A percentile compares a stretch with the other conserved stretches of the same genome.
phyloP scores from a whole-genome alignment of 768 basidiomycete genomes.

The Lactarius akahatsu region DNA sequence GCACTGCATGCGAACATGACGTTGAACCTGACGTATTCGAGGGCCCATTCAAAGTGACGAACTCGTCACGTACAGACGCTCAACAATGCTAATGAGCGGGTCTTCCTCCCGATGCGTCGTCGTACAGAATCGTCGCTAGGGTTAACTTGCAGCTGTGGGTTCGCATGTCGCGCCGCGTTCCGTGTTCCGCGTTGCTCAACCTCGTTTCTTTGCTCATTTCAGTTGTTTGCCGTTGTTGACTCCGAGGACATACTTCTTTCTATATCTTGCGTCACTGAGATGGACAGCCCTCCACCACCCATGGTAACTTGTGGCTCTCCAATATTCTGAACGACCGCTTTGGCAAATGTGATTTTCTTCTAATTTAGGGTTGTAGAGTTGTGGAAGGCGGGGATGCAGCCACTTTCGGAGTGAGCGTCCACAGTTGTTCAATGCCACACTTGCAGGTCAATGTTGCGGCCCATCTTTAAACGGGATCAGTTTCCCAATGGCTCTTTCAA shows the following conservation, averaged over 20 bases:
- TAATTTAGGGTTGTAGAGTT: neutral
- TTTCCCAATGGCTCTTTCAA: neutral
- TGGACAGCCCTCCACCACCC: neutral
- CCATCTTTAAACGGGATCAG: neutral
- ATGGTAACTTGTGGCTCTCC: neutral
- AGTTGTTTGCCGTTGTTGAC: neutral
- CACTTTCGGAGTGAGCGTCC: neutral
- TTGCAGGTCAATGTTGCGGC: neutral
- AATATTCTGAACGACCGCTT: neutral
- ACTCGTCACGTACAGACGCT: slow-evolving; percentile 86
- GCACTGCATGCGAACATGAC: too few species aligned
- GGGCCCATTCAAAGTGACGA: slow-evolving; percentile 93
- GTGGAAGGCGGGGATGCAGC: neutral
- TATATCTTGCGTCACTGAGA: neutral
- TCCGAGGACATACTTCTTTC: too few species aligned
- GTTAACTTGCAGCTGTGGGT: slow-evolving; percentile 37
- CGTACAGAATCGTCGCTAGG: slow-evolving; percentile 58
- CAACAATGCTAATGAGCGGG: slow-evolving; percentile 81
- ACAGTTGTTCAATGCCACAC: neutral
- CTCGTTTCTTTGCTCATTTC: neutral
- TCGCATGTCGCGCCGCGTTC: neutral
- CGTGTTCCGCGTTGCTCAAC: neutral
- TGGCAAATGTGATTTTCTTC: neutral
- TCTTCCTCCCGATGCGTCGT: slow-evolving; percentile 33
- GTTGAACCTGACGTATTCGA: slow-evolving; percentile 89